A percentile compares a stretch with the other conserved stretches of the same genome.
These are phyloP conservation scores for Pseudogymnoascus sp. DNA, from an alignment of 2,329 filamentous ascomycete species.

Conservation along the genomic window DNA sequence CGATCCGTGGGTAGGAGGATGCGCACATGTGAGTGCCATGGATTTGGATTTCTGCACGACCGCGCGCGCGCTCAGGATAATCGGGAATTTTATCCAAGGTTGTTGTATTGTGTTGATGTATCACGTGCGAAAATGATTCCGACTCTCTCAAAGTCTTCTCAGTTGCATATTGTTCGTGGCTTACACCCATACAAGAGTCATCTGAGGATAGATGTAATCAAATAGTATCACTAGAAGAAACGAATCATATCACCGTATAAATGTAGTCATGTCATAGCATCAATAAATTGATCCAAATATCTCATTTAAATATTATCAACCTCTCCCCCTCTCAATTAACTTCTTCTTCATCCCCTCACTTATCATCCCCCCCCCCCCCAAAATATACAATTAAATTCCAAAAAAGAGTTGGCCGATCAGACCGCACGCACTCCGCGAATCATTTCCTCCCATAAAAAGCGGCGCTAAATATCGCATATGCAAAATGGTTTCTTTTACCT, in stretches of 20 bases:
- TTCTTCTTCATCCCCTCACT: not conserved
- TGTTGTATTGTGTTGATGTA: not conserved
- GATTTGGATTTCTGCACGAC: not conserved
- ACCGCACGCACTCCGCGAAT: conserved; percentile 3
- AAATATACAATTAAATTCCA: not conserved
- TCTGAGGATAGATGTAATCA: not conserved
- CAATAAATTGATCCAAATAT: not conserved
- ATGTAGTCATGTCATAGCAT: not conserved
- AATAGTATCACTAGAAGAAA: not conserved
- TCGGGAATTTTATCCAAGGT: not conserved
- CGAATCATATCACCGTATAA: not conserved
- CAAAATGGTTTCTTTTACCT: not conserved
- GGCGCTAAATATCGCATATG: conserved; percentile 8
- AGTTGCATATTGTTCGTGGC: too few species aligned
- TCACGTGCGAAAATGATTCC: not conserved
- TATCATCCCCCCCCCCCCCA: not conserved
- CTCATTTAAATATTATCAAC: not conserved
- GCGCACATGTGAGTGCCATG: not conserved
- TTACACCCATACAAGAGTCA: not conserved
- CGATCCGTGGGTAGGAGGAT: not conserved
- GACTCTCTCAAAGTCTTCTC: too few species aligned
- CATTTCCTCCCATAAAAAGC: not conserved
- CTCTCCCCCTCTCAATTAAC: too few species aligned
- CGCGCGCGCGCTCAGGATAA: not conserved
- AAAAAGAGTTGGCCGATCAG: not conserved